Evolutionary conservation across 345 rosid genomes (phyloP), one percentile per base, ranked within the genome.

Genomic region (Limnanthes douglasii): DNA sequence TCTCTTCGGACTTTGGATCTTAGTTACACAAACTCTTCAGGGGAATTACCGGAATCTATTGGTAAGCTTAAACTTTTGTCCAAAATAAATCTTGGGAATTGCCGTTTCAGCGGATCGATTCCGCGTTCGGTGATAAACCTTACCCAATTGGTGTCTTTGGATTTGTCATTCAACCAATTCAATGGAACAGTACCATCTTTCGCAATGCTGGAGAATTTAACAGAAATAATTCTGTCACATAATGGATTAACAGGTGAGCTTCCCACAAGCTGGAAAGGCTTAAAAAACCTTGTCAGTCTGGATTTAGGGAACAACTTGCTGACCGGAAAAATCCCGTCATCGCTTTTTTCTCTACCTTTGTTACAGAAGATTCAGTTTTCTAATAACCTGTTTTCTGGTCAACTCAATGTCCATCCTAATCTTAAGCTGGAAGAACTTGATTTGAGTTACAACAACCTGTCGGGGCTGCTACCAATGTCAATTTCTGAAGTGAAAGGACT

Each of bases 371-470:
- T 53, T n/a, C 11, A 7, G 2, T 62, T 50, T 10, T 25, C 50
- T 1, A 15, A 11, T 31, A 73, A 69, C 48, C 49, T 43, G 29
- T 39, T 69, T 31, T 35, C 8, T 0, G 77, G 65, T 3, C 14
- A 0, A 18, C 0, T 64, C 25, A 21, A 0, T 1, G 44, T 0
- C 1, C 11, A 14, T 7, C 10, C 56, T 33, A 5, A 12, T 13
- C 30, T 13, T 7, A n/a, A 0, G 0, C 42, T 67, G n/a, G 51
- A 50, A 15, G 54, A 60, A 0, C n/a, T 75, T 15, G 69, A 70
- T 50, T 41, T 75, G 46, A 43, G 62, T 9, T 35, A 41, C 40
- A 75, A 75, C 38, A 54, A 45, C 2, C 18, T 74, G 2, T 45
- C 37, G 34, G 75, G 78, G 19, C 4, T 20, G 3, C 0, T 74